Evolutionary conservation across 768 basidiomycete species (phyloP), one percentile per base, ranked within the genome.

Genomic region (Auricularia auricula-judae): DNA sequence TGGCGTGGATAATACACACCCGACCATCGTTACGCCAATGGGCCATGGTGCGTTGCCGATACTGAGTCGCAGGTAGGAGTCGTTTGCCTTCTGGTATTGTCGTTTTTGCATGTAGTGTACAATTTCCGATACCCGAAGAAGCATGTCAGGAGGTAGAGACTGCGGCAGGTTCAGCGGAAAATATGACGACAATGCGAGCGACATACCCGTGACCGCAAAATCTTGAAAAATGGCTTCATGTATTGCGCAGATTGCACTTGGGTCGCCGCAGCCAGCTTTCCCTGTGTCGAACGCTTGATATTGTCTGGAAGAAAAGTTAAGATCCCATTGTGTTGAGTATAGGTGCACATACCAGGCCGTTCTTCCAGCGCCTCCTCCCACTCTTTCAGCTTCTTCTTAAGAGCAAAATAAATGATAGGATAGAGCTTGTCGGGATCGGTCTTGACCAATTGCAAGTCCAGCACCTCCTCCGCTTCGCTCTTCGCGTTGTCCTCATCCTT

Each of bases 41-140:
- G 97, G 97, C 97, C 97, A 99, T 2, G 97, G 95, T 0, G 97
- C 96, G 70, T 97, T 99, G 39, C 97, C 97, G 67, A 99, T 99
- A 4, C 92, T 94, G 44, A 99, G 79, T 5, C 97, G 89, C 29
- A 99, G 84, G 74, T 99, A 99, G 0, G 95, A 88, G 72, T 99
- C 97, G 70, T 98, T 99, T 2, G 97, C 96, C 63, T 81, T 84
- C 74, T 98, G 93, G 70, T 99, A 99, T 73, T 95, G 86, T 35
- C 97, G 87, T 68, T 84, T 88, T 74, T 99, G 97, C 93, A 97
- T 96, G 76, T 93, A 78, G 71, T 98, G 90, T 5, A 98, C 90
- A 63, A 99, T 95, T 75, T 99, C 95, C 14, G 93, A 87, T 66
- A 93, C 89, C 53, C 88, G 86, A 47, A 79, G 80, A 62, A 99